phyloP scores from a whole-genome alignment of 108 stramenopile species.

The Cyclostephanos tholiformis region DNA sequence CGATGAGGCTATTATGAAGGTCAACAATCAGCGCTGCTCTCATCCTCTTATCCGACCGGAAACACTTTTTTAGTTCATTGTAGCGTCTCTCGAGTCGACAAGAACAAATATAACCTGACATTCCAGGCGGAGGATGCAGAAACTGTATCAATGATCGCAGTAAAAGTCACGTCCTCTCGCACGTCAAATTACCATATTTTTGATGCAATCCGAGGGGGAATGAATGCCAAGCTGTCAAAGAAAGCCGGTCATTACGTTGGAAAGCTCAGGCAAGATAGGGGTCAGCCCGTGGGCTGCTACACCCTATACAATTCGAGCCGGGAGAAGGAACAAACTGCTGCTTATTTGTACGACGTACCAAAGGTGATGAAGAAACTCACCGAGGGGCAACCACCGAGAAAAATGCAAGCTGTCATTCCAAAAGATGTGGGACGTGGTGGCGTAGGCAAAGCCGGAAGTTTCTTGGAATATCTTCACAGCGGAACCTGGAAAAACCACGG shows the following conservation, averaged over 20 bases:
- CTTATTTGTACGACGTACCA: slow-evolving; percentile 59
- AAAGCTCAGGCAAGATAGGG: slow-evolving; percentile 55
- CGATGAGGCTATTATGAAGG: background rate
- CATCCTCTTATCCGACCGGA: background rate
- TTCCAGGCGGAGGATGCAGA: slow-evolving; percentile 26
- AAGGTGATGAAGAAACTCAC: slow-evolving; percentile 52
- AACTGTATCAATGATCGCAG: slow-evolving; percentile 26
- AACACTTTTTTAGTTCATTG: slow-evolving; percentile 18
- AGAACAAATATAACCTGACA: slow-evolving; percentile 23
- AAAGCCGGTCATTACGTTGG: slow-evolving; percentile 76
- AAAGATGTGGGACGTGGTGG: slow-evolving; percentile 11
- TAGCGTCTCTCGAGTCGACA: slow-evolving; percentile 26
- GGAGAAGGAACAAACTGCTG: slow-evolving; percentile 63
- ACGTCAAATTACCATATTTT: slow-evolving; percentile 71
- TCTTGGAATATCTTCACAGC: slow-evolving; percentile 36
- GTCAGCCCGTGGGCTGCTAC: slow-evolving; percentile 47
- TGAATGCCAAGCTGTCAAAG: slow-evolving; percentile 56
- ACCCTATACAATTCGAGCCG: slow-evolving; percentile 39
- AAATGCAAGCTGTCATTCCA: slow-evolving; percentile 60
- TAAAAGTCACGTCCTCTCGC: slow-evolving; percentile 36
- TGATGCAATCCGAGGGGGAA: slow-evolving; percentile 63
- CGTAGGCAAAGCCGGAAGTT: slow-evolving; percentile 3
- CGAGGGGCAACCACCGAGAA: slow-evolving; percentile 71
- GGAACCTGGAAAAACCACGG: slow-evolving; percentile 39
- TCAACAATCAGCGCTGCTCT: background rate